Evolutionary conservation across 139 green algal species (phyloP).

Genomic region (Asterochloris erici): DNA sequence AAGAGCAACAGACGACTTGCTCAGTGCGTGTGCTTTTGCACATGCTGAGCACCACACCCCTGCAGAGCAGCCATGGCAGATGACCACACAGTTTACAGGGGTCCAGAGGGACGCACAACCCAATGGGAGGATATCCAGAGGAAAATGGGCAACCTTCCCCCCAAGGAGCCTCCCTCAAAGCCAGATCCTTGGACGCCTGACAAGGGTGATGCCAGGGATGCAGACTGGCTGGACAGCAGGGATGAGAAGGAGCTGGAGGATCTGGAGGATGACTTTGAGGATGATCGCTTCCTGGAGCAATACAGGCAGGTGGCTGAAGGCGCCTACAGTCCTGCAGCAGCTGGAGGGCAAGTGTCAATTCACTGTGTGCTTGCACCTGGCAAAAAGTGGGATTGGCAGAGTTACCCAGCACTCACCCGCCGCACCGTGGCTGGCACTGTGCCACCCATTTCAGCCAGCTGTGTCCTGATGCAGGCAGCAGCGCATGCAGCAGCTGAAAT

Average conservation of each 20-base stretch:
- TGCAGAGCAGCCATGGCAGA: slow-evolving; percentile 4
- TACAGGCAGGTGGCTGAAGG: slow-evolving; percentile 50
- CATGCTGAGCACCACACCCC: no score
- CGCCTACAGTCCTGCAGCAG: neutral
- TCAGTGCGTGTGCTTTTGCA: no score
- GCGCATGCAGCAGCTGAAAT: slow-evolving; percentile 67
- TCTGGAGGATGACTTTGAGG: slow-evolving; percentile 71
- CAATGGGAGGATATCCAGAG: slow-evolving; percentile 86
- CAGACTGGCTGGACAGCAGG: slow-evolving; percentile 46
- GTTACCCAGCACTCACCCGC: neutral
- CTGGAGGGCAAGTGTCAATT: neutral
- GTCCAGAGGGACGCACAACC: slow-evolving; percentile 64
- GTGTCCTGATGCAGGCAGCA: slow-evolving; percentile 45
- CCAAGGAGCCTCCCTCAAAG: slow-evolving; percentile 54
- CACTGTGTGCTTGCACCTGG: neutral
- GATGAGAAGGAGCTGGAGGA: slow-evolving; percentile 58
- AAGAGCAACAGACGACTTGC: no score
- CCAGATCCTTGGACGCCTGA: slow-evolving; percentile 55
- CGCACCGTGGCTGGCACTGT: neutral
- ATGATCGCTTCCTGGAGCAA: slow-evolving; percentile 72
- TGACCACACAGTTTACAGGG: slow-evolving; percentile 63
- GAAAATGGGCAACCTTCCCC: slow-evolving; percentile 65
- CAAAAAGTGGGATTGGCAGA: neutral
- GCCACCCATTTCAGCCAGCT: no score
- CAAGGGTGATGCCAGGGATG: slow-evolving; percentile 33